phyloP scores from a whole-genome alignment of 257 asterid species.

The Solanum chmielewskii region DNA sequence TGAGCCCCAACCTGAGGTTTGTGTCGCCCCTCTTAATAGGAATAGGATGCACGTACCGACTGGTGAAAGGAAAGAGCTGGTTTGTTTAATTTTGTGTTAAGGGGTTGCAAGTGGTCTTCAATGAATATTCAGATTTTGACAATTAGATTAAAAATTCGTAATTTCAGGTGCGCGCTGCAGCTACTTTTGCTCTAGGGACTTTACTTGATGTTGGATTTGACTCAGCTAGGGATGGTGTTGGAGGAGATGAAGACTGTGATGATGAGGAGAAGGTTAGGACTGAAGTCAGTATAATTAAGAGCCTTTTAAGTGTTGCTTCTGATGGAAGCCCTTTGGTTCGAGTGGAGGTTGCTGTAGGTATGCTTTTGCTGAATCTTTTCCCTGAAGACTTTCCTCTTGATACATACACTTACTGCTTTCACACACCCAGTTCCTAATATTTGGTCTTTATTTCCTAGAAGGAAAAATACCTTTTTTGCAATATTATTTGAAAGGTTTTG shows the following conservation, averaged over 20 bases:
- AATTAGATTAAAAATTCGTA: neutral
- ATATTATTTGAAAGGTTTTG: neutral
- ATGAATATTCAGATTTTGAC: neutral
- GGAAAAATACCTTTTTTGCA: neutral
- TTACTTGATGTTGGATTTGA: constrained; percentile 75
- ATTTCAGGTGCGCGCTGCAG: constrained; percentile 89
- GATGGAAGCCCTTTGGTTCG: constrained; percentile 99
- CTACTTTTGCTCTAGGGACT: constrained; percentile 86
- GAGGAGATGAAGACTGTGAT: constrained; percentile 67
- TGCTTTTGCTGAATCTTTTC: constrained; percentile 4
- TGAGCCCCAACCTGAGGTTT: constrained; percentile 99
- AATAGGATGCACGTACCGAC: neutral
- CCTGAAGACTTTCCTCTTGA: neutral
- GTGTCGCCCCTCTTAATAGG: neutral
- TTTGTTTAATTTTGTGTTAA: neutral
- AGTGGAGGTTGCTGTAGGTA: constrained; percentile 98
- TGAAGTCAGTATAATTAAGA: constrained; percentile 62
- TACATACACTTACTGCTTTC: neutral
- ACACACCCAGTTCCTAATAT: neutral
- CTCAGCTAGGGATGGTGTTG: constrained; percentile 67
- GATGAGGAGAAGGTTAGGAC: constrained; percentile 86
- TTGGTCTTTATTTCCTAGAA: neutral
- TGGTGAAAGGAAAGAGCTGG: neutral
- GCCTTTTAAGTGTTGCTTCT: constrained; percentile 65
- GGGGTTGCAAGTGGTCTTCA: neutral